Base-by-base conservation (phyloP, 805 yeast species). In the Wickerhamomyces canadensis region DNA sequence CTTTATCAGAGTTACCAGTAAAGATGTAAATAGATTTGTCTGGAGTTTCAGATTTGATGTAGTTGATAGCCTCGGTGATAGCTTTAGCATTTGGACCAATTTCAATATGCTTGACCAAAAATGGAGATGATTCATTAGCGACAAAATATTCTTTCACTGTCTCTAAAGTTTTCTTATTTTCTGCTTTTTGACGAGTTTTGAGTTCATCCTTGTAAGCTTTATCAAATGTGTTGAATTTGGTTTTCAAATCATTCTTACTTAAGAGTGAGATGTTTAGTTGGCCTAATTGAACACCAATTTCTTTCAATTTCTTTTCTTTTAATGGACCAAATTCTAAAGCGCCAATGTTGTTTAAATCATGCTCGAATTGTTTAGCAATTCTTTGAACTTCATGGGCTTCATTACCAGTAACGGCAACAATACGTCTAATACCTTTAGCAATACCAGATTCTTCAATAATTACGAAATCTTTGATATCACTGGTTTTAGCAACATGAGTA, bases 391-490 rank as follows among this genome's bases (percentile, higher is more conserved):
- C 91, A 52, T 76, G 79, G 13, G 98, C 98, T 47, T 80, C 94
- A 36, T 76, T 69, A 33, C 98, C 98, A 14, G 97, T 84, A 36
- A 93, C 96, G 19, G 96, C 98, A 40, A 93, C 96, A 60, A 93
- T 84, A 73, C 99, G 86, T 68, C 99, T 80, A 45, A 88, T 87
- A 65, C 99, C 99, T 69, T 93, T 93, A 43, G 98, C 98, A 62
- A 93, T 93, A 65, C 98, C 98, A 47, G 86, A 77, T 66, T 93
- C 99, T 70, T 93, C 99, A 45, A 83, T 69, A 37, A 93, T 75
- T 25, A 93, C 85, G 47, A 93, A 76, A 49, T 85, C 91, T 61
- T 88, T 88, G 60, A 93, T 93, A 43, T 91, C 98, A 43, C 91
- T 84, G 15, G 98, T 91, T 64, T 84, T 82, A 34, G 76, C 72